These are phyloP conservation scores for Colletotrichum simmondsii DNA, from an alignment of 2,329 filamentous ascomycete species.

Conservation along the genomic window DNA sequence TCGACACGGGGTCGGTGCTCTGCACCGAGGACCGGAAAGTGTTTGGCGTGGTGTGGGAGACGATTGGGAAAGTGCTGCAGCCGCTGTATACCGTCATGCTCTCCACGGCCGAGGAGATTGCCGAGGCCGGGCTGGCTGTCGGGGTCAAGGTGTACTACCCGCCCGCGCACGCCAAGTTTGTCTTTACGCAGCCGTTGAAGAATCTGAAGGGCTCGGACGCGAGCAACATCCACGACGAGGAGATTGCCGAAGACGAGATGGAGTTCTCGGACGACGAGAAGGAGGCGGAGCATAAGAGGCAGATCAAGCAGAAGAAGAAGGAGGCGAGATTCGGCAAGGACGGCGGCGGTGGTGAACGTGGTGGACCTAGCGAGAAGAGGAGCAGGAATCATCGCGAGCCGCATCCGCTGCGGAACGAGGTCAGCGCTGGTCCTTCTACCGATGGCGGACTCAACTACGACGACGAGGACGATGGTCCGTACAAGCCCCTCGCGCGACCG, in stretches of 20 bases:
- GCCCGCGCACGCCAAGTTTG: conserved; percentile 79
- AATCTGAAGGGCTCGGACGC: conserved; percentile 89
- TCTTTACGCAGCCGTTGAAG: conserved; percentile 87
- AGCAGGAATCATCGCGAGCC: conserved; percentile 44
- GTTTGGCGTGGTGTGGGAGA: conserved; percentile 85
- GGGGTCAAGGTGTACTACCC: conserved; percentile 84
- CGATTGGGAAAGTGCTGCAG: conserved; percentile 85
- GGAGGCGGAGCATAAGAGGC: conserved; percentile 83
- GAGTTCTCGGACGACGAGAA: conserved; percentile 98
- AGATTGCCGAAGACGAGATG: conserved; percentile 84
- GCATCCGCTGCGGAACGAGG: conserved; percentile 53
- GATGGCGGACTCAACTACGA: conserved; percentile 70
- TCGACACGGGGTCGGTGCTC: conserved; percentile 86
- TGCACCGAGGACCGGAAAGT: conserved; percentile 81
- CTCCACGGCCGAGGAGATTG: conserved; percentile 73
- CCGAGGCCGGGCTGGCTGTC: conserved; percentile 72
- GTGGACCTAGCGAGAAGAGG: conserved; percentile 39
- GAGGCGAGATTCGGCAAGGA: conserved; percentile 50
- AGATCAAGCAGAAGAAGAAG: conserved; percentile 74
- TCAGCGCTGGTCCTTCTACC: conserved; percentile 45
- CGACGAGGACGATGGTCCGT: conserved; percentile 75
- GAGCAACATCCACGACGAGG: conserved; percentile 94
- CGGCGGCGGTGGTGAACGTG: conserved; percentile 49
- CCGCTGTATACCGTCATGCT: conserved; percentile 89
- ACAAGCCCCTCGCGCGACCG: conserved; percentile 77